Evolutionary conservation across 1,284 basidiomycete species (phyloP).

Genomic region (Cryptococcus amylolentus): DNA sequence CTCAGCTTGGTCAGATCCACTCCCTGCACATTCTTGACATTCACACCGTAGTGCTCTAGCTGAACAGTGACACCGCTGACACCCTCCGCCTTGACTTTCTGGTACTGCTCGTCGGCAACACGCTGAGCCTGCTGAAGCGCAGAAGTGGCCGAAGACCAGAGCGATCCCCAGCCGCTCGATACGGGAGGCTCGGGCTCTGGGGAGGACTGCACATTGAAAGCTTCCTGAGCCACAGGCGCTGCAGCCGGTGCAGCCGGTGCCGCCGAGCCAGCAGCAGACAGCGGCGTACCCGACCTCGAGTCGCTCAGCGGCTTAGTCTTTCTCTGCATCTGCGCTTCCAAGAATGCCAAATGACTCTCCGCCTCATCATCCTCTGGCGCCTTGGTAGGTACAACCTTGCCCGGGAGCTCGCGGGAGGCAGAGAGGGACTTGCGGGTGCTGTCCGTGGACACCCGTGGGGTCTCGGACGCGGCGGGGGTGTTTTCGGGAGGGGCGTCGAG

Average conservation of each 20-base stretch:
- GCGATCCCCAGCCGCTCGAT: constrained; percentile 57
- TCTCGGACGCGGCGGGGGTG: not conserved
- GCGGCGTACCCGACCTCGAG: constrained; percentile 27
- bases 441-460: constrained; percentile 19
- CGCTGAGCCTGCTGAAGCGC: constrained; percentile 81
- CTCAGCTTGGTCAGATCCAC: constrained; percentile 81
- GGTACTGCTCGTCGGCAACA: constrained; percentile 84
- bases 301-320: constrained; percentile 33
- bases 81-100: constrained; percentile 59
- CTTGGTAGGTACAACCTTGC: constrained; percentile 9
- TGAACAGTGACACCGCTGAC: constrained; percentile 28
- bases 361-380: constrained; percentile 56
- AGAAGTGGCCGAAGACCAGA: constrained; percentile 80
- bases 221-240: not conserved
- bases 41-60: constrained; percentile 20
- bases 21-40: constrained; percentile 61
- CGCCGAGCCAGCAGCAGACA: not conserved
- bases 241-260: not conserved
- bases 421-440: constrained; percentile 10
- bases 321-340: constrained; percentile 85
- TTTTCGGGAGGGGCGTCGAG: constrained; percentile 52
- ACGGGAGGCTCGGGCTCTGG: constrained; percentile 3
- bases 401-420: constrained; percentile 5
- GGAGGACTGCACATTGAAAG: constrained; percentile 6
- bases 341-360: constrained; percentile 70